Evolutionary conservation across 2,329 filamentous ascomycete species (phyloP).

Genomic region (Uncinocarpus reesii): DNA sequence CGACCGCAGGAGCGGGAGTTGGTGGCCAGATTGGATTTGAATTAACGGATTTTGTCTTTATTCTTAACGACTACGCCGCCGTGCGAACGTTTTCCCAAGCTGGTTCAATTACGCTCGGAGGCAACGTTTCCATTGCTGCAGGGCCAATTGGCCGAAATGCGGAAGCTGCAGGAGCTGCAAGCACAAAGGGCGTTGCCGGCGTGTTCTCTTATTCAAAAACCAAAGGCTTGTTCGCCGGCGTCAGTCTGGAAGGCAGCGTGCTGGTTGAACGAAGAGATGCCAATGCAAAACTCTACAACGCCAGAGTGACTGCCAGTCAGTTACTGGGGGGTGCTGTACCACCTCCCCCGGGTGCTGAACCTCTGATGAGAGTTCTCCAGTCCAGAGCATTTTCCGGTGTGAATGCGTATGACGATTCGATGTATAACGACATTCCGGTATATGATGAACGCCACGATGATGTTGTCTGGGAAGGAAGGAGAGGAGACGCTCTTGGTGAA

Average conservation of each 20-base stretch:
- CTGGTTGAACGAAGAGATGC: slow-evolving; percentile 92
- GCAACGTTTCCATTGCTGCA: slow-evolving; percentile 91
- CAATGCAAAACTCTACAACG: slow-evolving; percentile 90
- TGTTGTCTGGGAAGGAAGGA: slow-evolving; percentile 69
- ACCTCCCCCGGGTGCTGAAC: slow-evolving; percentile 69
- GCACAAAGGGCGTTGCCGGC: slow-evolving; percentile 75
- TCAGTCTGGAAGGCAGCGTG: slow-evolving; percentile 84
- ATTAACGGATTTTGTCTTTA: slow-evolving; percentile 73
- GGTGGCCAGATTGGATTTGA: slow-evolving; percentile 45
- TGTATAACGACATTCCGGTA: slow-evolving; percentile 90
- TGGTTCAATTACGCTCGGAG: slow-evolving; percentile 82
- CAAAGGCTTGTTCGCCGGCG: slow-evolving; percentile 91
- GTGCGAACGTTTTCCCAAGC: slow-evolving; percentile 91
- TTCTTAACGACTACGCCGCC: slow-evolving; percentile 80
- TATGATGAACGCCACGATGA: slow-evolving; percentile 78
- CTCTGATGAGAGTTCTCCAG: slow-evolving; percentile 75
- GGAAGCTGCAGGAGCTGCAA: slow-evolving; percentile 89
- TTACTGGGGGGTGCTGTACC: slow-evolving; percentile 68
- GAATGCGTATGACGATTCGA: slow-evolving; percentile 47
- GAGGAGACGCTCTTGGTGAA: slow-evolving; percentile 61
- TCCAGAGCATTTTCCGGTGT: slow-evolving; percentile 71
- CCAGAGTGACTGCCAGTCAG: slow-evolving; percentile 67
- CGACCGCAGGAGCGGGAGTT: slow-evolving; percentile 41
- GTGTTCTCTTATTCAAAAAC: slow-evolving; percentile 98
- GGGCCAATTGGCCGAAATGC: slow-evolving; percentile 90